Evolutionary conservation across 2,329 filamentous ascomycete genomes (phyloP).

Genomic region (Aureobasidium pullulans): DNA sequence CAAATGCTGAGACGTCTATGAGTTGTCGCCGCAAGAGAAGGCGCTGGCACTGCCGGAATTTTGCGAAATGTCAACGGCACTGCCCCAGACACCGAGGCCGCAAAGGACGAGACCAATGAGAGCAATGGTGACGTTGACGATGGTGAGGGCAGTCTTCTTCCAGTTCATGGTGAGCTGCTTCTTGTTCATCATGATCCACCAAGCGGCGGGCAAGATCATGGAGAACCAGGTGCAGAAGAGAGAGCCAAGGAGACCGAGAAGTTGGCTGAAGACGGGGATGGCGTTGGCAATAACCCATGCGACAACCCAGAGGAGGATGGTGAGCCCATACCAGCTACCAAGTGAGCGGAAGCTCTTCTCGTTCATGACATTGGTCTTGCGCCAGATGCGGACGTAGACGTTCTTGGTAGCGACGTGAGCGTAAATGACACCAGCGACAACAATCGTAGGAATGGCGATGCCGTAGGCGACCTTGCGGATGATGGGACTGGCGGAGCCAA

Average conservation of each 20-base stretch:
- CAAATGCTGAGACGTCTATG: not conserved
- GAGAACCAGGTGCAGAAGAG: conserved; percentile 63
- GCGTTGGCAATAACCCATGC: conserved; percentile 63
- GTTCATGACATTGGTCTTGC: conserved; percentile 33
- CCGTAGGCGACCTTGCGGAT: conserved; percentile 62
- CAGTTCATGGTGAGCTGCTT: conserved; percentile 35
- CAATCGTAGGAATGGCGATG: conserved; percentile 61
- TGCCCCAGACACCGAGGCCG: conserved; percentile 3
- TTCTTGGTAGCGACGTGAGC: conserved; percentile 60
- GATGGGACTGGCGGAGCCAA: conserved; percentile 50
- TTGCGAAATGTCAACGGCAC: not conserved
- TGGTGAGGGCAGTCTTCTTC: conserved; percentile 35
- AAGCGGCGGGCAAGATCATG: conserved; percentile 15
- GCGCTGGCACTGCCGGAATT: conserved; percentile 1
- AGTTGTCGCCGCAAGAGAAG: conserved; percentile 8
- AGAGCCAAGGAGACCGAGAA: conserved; percentile 55
- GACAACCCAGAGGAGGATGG: conserved; percentile 49
- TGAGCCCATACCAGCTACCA: conserved; percentile 53
- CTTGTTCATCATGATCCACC: conserved; percentile 25
- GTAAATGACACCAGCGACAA: conserved; percentile 65
- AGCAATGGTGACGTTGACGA: conserved; percentile 36
- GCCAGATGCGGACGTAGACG: conserved; percentile 56
- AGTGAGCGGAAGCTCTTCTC: conserved; percentile 33
- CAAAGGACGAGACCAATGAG: conserved; percentile 13
- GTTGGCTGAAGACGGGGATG: conserved; percentile 60